phyloP scores from a whole-genome alignment of 1,284 basidiomycete genomes.

The Malassezia japonica region DNA sequence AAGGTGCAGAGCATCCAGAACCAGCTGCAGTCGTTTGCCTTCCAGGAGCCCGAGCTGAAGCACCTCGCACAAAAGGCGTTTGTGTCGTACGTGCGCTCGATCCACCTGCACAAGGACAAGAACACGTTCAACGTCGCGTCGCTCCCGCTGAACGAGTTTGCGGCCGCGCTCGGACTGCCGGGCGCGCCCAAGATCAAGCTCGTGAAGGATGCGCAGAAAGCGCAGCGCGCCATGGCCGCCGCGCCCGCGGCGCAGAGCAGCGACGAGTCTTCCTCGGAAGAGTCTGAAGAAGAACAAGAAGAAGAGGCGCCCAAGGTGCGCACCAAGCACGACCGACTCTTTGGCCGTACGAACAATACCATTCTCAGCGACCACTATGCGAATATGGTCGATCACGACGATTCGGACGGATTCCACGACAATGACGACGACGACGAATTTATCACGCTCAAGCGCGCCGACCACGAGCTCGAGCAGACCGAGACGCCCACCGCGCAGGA shows the following conservation, averaged over 20 bases:
- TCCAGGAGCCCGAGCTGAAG: conserved; percentile 93
- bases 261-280: conserved; percentile 20
- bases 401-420: conserved; percentile 10
- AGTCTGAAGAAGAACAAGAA: conserved; percentile 11
- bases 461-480: conserved; percentile 62
- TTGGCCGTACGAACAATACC: conserved; percentile 88
- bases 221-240: conserved; percentile 54
- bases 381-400: conserved; percentile 62
- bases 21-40: conserved; percentile 82
- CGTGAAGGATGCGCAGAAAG: conserved; percentile 61
- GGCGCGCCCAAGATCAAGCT: conserved; percentile 96
- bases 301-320: conserved; percentile 19
- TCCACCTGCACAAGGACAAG: conserved; percentile 90
- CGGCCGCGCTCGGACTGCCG: conserved; percentile 80
- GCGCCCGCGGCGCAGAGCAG: conserved; percentile 21
- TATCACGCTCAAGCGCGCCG: conserved; percentile 79
- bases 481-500: conserved; percentile 40
- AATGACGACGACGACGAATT: conserved; percentile 62
- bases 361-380: conserved; percentile 84
- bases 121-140: conserved; percentile 75
- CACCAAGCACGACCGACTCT: conserved; percentile 98
- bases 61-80: conserved; percentile 95
- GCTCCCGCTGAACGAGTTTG: conserved; percentile 73
- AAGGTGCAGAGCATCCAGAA: conserved; percentile 78
- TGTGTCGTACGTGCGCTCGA: conserved; percentile 85